These are phyloP conservation scores for Arabis alpina DNA, from an alignment of 345 rosid genomes.

Conservation along the genomic window DNA sequence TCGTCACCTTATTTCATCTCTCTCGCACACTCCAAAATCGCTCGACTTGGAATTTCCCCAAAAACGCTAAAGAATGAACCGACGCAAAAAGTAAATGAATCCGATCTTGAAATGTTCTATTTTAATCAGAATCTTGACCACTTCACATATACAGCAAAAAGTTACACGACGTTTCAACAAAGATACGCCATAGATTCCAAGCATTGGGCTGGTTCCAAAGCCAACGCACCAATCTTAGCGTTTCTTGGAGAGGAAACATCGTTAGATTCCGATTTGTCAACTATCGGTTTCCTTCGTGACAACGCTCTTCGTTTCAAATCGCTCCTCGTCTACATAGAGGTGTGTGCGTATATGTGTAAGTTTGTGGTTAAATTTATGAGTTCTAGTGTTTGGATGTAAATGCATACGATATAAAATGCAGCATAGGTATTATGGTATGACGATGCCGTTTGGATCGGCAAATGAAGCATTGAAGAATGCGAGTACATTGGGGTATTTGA, in stretches of 20 bases:
- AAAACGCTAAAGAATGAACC: not conserved
- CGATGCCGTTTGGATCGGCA: conserved; percentile 56
- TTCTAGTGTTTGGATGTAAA: not conserved
- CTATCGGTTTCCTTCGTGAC: conserved; percentile 43
- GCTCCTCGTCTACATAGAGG: conserved; percentile 54
- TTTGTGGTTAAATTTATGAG: not conserved
- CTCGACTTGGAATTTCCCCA: conserved; percentile 26
- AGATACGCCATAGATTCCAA: conserved; percentile 51
- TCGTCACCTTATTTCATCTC: conserved; percentile 26
- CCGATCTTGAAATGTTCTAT: conserved; percentile 40
- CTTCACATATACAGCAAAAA: conserved; percentile 55
- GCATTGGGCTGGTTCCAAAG: conserved; percentile 55
- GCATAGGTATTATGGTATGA: conserved; percentile 62
- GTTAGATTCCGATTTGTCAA: conserved; percentile 36
- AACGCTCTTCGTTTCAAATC: conserved; percentile 47
- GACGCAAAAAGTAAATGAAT: conserved; percentile 2
- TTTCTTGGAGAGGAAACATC: conserved; percentile 55
- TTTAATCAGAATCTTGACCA: conserved; percentile 60
- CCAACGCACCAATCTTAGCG: conserved; percentile 53
- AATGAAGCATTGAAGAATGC: conserved; percentile 53
- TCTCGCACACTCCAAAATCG: conserved; percentile 32
- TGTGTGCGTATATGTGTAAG: not conserved
- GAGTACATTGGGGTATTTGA: conserved; percentile 57
- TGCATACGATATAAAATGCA: conserved; percentile 24
- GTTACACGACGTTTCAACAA: conserved; percentile 58